Conservation (phyloP, 352 stramenopile genomes). For the Thalassiosira livingstoniorum region DNA sequence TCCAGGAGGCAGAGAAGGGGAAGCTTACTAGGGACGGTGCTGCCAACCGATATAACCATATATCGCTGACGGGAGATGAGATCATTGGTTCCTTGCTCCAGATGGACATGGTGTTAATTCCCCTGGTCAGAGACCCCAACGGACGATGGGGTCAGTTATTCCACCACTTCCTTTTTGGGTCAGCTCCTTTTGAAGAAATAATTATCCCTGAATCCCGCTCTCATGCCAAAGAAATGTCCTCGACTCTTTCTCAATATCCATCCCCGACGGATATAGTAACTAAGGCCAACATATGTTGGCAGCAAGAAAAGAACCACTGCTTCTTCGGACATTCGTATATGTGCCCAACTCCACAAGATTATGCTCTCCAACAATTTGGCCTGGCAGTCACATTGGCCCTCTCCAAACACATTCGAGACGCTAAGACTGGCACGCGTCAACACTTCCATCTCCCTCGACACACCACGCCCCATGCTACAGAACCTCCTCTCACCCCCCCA, state of each 20-base stretch:
- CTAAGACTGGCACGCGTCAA: conserved; percentile 1
- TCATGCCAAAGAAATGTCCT: background rate
- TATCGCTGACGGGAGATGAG: background rate
- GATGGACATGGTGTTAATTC: conserved; percentile 2
- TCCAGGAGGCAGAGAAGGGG: background rate
- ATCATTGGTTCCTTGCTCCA: conserved; percentile 1
- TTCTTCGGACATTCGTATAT: conserved; percentile 7
- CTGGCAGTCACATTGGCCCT: background rate
- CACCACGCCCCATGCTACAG: conserved; percentile 10
- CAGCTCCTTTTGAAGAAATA: background rate
- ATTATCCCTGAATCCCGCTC: background rate
- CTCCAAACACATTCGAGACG: conserved; percentile 1
- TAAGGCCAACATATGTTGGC: background rate
- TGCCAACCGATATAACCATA: background rate
- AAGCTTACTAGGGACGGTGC: background rate
- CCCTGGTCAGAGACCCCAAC: background rate
- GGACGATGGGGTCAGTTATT: conserved; percentile 3
- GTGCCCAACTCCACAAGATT: background rate
- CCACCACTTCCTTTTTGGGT: conserved; percentile 1
- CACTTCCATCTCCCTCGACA: background rate
- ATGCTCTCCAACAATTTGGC: background rate
- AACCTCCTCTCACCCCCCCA: conserved; percentile 73
- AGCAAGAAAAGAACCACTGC: background rate
- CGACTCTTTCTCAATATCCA: background rate
- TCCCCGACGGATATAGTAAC: background rate